phyloP scores from a whole-genome alignment of 1,284 basidiomycete genomes.

The Cystobasidium slooffiae region DNA sequence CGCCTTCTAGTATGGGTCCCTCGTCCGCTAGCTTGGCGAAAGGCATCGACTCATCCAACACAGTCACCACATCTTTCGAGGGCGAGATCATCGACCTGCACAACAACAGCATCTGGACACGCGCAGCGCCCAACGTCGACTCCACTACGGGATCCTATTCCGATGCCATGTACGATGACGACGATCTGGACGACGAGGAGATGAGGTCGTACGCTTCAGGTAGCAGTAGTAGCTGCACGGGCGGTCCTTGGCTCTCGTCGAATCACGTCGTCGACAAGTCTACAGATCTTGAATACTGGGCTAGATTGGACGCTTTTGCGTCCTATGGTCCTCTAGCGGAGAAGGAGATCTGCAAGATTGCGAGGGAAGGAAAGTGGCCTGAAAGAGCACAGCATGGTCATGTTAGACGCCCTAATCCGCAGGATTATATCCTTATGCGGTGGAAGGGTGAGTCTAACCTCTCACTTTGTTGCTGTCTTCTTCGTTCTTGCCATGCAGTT shows the following conservation, averaged over 20 bases:
- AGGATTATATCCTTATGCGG: conserved; percentile 42
- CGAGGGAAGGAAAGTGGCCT: conserved; percentile 33
- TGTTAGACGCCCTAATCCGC: conserved; percentile 32
- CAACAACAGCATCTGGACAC: conserved; percentile 39
- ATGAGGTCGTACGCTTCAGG: background rate
- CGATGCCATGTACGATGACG: conserved; percentile 1
- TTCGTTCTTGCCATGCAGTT: background rate
- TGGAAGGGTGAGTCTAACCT: conserved; percentile 42
- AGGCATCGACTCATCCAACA: conserved; percentile 16
- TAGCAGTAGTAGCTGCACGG: conserved; percentile 25
- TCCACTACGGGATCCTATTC: background rate
- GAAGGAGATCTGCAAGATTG: conserved; percentile 41
- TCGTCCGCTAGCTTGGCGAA: conserved; percentile 12
- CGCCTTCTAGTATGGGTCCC: conserved; percentile 15
- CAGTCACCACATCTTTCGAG: conserved; percentile 38
- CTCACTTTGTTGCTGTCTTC: background rate
- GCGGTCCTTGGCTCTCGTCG: conserved; percentile 29
- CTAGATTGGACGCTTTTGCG: conserved; percentile 27
- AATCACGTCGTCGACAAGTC: conserved; percentile 25
- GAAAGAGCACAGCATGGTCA: conserved; percentile 4
- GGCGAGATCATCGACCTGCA: conserved; percentile 43
- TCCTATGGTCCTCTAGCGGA: conserved; percentile 30
- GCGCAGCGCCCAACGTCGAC: conserved; percentile 9
- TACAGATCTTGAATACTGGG: conserved; percentile 41
- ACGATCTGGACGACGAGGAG: background rate